Conservation (phyloP, 202 grass and related monocot genomes). For the Dendrocalamus latiflorus region DNA sequence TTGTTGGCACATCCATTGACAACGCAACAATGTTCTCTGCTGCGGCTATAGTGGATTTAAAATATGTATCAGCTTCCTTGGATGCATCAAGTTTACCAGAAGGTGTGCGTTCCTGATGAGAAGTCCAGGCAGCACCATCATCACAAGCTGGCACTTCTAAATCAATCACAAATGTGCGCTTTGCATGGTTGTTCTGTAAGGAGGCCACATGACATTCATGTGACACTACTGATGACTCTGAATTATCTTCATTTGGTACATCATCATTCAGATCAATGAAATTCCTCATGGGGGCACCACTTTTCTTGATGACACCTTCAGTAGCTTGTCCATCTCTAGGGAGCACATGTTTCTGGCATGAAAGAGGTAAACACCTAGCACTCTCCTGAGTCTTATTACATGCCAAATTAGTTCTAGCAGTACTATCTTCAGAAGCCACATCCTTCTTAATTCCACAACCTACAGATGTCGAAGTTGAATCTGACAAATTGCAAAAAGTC, state of each 20-base stretch:
- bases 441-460: conserved; percentile 16
- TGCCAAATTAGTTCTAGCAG: conserved; percentile 19
- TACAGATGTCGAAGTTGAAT: conserved; percentile 36
- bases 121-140: conserved; percentile 21
- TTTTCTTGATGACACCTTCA: conserved; percentile 25
- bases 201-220: conserved; percentile 27
- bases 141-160: conserved; percentile 62
- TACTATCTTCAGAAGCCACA: conserved; percentile 14
- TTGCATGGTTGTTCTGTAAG: conserved; percentile 30
- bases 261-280: conserved; percentile 66
- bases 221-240: conserved; percentile 35
- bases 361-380: conserved; percentile 18
- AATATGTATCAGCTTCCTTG: conserved; percentile 7
- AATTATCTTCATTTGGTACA: conserved; percentile 39
- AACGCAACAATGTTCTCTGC: conserved; percentile 68
- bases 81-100: background rate
- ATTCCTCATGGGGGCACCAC: background rate
- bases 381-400: conserved; percentile 35
- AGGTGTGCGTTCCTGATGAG: conserved; percentile 11
- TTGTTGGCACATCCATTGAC: conserved; percentile 38
- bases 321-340: conserved; percentile 6
- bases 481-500: conserved; percentile 39
- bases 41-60: conserved; percentile 33
- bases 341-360: conserved; percentile 7
- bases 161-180: conserved; percentile 49